Evolutionary conservation across 805 yeast species (phyloP), one percentile per base, ranked within the genome.

Genomic region (Metschnikowia amazonensis): DNA sequence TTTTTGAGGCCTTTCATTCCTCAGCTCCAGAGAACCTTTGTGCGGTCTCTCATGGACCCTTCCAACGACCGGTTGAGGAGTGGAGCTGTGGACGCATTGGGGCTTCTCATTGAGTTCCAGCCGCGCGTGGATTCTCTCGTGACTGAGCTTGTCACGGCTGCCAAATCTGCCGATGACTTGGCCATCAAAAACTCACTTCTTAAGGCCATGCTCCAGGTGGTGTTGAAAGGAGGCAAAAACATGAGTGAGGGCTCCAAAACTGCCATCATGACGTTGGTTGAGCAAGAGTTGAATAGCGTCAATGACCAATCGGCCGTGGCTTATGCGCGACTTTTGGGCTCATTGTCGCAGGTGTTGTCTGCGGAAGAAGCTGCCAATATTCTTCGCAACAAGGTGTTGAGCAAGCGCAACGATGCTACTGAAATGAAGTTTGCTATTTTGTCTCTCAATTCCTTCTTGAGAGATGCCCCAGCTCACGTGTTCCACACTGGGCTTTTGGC

Each of bases 21-120:
- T 7, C 99, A 94, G 70, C 76, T 94, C 55, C 99, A 94, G 69
- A 80, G 99, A 63, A 94, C 99, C 1, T 94, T 94, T 69, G 96
- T 92, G 34, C 86, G 95, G 62, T 86, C 96, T 2, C 72, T 94
- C 53, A 77, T 88, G 42, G 99, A 94, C 67, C 73, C 86, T 1
- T 59, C 78, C 2, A 86, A 83, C 57, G 95, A 85, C 42, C 66
- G 77, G 7, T 72, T 94, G 58, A 77, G 98, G 53, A 65, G 80
- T 5, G 79, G 95, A 51, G 96, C 99, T 11, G 97, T 96, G 24
- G 77, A 75, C 51, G 97, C 97, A 0, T 71, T 94, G 55, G 96
- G 97, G 43, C 80, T 90, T 8, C 76, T 94, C 60, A 87, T 92
- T 58, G 84, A 82, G 59, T 82, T 84, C 60, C 97, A 90, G 66